Evolutionary conservation across 495 filamentous ascomycete species (phyloP).

Genomic region (Acidiella bohemica): DNA sequence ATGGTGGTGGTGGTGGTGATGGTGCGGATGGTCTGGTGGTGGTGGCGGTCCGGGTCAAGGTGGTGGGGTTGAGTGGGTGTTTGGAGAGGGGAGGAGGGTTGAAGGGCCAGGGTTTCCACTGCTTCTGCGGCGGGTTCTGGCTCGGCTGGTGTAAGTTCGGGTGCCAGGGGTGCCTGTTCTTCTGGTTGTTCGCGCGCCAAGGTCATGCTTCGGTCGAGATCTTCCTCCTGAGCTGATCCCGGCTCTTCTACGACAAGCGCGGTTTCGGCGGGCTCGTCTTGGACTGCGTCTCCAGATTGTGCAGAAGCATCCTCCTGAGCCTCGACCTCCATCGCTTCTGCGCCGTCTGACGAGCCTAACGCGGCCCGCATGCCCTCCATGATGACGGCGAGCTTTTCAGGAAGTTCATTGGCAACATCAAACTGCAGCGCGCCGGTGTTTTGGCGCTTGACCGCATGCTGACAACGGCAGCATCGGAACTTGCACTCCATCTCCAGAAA

Average conservation of each 20-base stretch:
- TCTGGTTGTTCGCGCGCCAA: slow-evolving; percentile 4
- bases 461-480: slow-evolving; percentile 56
- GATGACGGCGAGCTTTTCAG: slow-evolving; percentile 22
- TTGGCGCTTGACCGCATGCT: slow-evolving; percentile 37
- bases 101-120: background rate
- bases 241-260: background rate
- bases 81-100: background rate
- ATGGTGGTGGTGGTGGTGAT: slow-evolving; percentile 32
- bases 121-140: background rate
- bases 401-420: background rate
- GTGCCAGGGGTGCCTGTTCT: slow-evolving; percentile 3
- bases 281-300: background rate
- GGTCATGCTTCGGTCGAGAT: slow-evolving; percentile 13
- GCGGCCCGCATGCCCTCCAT: slow-evolving; percentile 18
- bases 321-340: slow-evolving; percentile 14
- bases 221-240: slow-evolving; percentile 11
- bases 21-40: slow-evolving; percentile 21
- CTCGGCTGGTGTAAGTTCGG: slow-evolving; percentile 1
- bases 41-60: too few species aligned
- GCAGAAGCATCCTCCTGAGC: slow-evolving; percentile 2
- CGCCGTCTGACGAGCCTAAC: slow-evolving; percentile 8
- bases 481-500: slow-evolving; percentile 74
- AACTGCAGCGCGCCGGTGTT: slow-evolving; percentile 19
- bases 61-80: too few species aligned
- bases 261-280: background rate